Conservation (phyloP, 2,329 filamentous ascomycete genomes). For the Seiridium cupressi region DNA sequence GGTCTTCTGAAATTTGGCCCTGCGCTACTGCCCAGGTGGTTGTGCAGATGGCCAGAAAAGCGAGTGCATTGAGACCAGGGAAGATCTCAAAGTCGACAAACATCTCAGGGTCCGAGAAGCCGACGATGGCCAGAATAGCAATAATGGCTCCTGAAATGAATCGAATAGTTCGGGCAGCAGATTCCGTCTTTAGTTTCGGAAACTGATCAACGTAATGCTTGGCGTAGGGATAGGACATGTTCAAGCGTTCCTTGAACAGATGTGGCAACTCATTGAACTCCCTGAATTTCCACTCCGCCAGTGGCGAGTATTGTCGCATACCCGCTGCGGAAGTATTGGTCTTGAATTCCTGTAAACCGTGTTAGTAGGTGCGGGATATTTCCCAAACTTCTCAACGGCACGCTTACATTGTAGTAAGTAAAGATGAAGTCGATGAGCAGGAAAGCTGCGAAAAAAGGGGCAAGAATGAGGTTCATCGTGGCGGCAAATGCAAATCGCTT, state of each 20-base stretch:
- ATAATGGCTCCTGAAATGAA: constrained; percentile 86
- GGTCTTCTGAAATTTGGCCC: constrained; percentile 83
- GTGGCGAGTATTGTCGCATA: constrained; percentile 86
- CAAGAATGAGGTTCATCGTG: constrained; percentile 80
- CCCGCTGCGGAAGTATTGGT: constrained; percentile 86
- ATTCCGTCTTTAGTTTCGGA: constrained; percentile 89
- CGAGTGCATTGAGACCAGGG: constrained; percentile 81
- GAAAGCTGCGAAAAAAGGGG: constrained; percentile 84
- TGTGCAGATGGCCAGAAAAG: constrained; percentile 82
- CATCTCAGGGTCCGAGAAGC: constrained; percentile 84
- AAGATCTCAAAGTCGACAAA: constrained; percentile 93
- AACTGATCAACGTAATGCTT: constrained; percentile 94
- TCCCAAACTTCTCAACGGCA: not conserved
- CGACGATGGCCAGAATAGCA: constrained; percentile 79
- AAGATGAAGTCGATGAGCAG: constrained; percentile 89
- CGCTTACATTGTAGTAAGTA: constrained; percentile 81
- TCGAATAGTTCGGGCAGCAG: constrained; percentile 78
- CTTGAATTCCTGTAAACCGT: constrained; percentile 76
- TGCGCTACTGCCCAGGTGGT: constrained; percentile 81
- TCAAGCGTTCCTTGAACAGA: constrained; percentile 82
- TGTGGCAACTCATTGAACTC: constrained; percentile 97
- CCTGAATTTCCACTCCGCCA: constrained; percentile 97
- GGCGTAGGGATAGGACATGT: constrained; percentile 94
- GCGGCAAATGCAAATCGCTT: constrained; percentile 80
- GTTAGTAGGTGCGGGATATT: constrained; percentile 14